Conservation (phyloP, 371 early-diverging fungal genomes). For the Phascolomyces articulosus region DNA sequence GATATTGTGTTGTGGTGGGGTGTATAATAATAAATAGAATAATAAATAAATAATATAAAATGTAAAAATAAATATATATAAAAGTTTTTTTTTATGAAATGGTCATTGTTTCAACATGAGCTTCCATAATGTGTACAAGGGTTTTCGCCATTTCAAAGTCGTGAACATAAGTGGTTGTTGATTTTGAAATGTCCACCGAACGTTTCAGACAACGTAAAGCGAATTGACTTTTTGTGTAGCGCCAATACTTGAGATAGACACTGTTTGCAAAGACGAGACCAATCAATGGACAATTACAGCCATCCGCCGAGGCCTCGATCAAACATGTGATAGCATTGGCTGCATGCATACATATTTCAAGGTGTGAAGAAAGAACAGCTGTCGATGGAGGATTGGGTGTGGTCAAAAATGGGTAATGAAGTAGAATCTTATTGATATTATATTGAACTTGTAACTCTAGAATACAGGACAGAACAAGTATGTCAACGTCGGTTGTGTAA, state of each 20-base stretch:
- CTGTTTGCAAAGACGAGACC: constrained; percentile 43
- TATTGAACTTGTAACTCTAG: constrained; percentile 35
- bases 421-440: constrained; percentile 42
- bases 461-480: constrained; percentile 28
- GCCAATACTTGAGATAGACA: constrained; percentile 36
- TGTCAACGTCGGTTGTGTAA: constrained; percentile 4
- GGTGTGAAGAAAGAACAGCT: too few relatives aligned
- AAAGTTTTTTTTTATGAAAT: too few relatives aligned
- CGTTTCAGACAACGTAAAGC: constrained; percentile 30
- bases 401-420: constrained; percentile 41
- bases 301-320: constrained; percentile 26
- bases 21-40: too few relatives aligned
- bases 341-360: constrained; percentile 37
- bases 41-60: too few relatives aligned
- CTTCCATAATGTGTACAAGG: constrained; percentile 33
- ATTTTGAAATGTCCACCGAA: constrained; percentile 34
- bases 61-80: too few relatives aligned
- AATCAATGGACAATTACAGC: constrained; percentile 41
- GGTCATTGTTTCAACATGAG: constrained; percentile 21
- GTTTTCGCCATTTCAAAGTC: constrained; percentile 40
- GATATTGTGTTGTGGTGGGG: too few relatives aligned
- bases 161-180: constrained; percentile 34
- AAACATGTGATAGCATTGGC: constrained; percentile 40
- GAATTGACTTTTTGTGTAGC: constrained; percentile 28
- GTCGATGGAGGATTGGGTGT: constrained; percentile 7